A percentile compares a stretch with the other conserved stretches of the same genome.
Evolutionary conservation across 805 yeast genomes (phyloP).

Genomic region (Starmerella sp.): DNA sequence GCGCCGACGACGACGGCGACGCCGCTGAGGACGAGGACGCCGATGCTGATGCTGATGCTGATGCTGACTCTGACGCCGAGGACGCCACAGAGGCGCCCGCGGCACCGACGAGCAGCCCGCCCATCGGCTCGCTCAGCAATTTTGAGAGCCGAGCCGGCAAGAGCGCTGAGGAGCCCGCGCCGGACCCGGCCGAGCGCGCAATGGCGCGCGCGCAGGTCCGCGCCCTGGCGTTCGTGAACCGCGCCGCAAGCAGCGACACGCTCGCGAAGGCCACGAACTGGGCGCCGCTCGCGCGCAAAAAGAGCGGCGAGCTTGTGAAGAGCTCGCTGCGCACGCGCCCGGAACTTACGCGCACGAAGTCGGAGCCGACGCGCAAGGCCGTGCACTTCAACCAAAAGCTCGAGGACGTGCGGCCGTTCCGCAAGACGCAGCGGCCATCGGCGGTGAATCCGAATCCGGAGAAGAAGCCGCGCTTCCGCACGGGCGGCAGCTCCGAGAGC

Average conservation of each 20-base stretch:
- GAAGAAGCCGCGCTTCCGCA: constrained; percentile 19
- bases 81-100: too few species aligned
- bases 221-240: background rate
- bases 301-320: constrained; percentile 78
- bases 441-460: constrained; percentile 36
- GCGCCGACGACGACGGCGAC: too few species aligned
- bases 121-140: too few species aligned
- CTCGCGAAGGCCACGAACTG: background rate
- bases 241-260: background rate
- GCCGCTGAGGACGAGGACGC: too few species aligned
- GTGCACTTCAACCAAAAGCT: constrained; percentile 63
- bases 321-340: constrained; percentile 46
- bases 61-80: background rate
- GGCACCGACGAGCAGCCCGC: too few species aligned
- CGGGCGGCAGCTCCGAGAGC: constrained; percentile 28
- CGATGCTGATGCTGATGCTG: too few species aligned
- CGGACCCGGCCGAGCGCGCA: background rate
- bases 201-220: background rate
- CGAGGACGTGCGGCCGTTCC: constrained; percentile 56
- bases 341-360: constrained; percentile 30
- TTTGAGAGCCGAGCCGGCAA: background rate
- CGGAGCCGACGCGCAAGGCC: constrained; percentile 36
- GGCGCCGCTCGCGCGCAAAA: constrained; percentile 54
- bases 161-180: background rate
- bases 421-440: constrained; percentile 60